A percentile compares a stretch with the other conserved stretches of the same genome.
Conservation (phyloP, 352 stramenopile genomes). For the Phytopythium vexans region DNA sequence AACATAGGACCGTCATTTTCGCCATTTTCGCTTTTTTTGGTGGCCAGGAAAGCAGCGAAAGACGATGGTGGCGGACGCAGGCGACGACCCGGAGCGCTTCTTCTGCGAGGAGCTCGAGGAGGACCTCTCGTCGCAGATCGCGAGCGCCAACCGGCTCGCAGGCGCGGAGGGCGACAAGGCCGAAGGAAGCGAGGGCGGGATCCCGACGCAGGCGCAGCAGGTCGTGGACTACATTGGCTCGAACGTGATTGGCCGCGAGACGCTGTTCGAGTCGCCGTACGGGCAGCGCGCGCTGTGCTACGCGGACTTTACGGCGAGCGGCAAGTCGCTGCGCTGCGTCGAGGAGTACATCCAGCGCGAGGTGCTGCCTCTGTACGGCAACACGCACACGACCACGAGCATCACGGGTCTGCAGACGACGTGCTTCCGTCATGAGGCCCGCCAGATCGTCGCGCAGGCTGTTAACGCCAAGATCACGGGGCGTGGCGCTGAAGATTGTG, state of each 20-base stretch:
- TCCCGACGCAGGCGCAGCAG: constrained; percentile 8
- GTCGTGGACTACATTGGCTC: constrained; percentile 31
- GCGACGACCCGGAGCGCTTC: constrained; percentile 43
- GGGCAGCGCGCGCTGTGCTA: constrained; percentile 86
- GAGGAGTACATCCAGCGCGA: constrained; percentile 87
- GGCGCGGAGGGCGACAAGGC: background rate
- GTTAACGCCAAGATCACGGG: constrained; percentile 90
- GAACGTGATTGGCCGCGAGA: constrained; percentile 44
- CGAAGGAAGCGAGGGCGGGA: background rate
- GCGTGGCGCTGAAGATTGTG: constrained; percentile 89
- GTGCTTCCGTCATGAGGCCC: constrained; percentile 93
- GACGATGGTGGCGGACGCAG: constrained; percentile 10
- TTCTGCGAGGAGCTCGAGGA: constrained; percentile 83
- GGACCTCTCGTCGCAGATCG: constrained; percentile 43
- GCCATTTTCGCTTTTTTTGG: background rate
- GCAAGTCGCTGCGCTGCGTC: constrained; percentile 82
- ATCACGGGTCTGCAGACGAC: constrained; percentile 83
- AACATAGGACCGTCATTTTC: background rate
- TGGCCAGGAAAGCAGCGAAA: background rate
- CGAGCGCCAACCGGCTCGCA: constrained; percentile 11
- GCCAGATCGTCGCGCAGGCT: constrained; percentile 91
- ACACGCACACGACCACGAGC: constrained; percentile 95
- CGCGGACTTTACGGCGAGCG: constrained; percentile 94
- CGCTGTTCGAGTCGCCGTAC: constrained; percentile 66
- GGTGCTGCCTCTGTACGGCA: constrained; percentile 95